These are phyloP conservation scores for Pythium oligandrum DNA, from an alignment of 352 stramenopile species.

Conservation along the genomic window DNA sequence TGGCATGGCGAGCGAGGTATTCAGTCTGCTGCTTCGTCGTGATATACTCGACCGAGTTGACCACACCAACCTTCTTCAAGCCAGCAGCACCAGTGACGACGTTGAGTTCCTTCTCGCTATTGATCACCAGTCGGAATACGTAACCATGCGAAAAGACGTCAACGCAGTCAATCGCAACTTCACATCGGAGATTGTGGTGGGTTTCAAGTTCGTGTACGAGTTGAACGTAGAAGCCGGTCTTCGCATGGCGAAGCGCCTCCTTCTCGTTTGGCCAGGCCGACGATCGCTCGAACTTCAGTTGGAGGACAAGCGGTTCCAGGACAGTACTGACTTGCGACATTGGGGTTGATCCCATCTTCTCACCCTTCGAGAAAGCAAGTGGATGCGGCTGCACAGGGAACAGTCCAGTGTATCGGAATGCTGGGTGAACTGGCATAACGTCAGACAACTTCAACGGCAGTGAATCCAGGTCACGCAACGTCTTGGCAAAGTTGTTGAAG, in stretches of 20 bases:
- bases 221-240: conserved; percentile 88
- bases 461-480: conserved; percentile 66
- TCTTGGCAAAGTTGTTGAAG: conserved; percentile 80
- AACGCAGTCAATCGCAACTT: conserved; percentile 64
- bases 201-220: conserved; percentile 78
- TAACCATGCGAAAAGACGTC: conserved; percentile 84
- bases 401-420: conserved; percentile 85
- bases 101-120: conserved; percentile 69
- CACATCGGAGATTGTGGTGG: conserved; percentile 51
- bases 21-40: conserved; percentile 51
- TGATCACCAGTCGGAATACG: conserved; percentile 78
- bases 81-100: conserved; percentile 56
- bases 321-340: conserved; percentile 69
- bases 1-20: conserved; percentile 65
- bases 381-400: conserved; percentile 81
- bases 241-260: conserved; percentile 71
- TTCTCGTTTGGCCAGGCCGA: conserved; percentile 84
- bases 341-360: conserved; percentile 44
- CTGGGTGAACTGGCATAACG: conserved; percentile 68
- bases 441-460: conserved; percentile 85
- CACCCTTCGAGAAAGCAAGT: conserved; percentile 73
- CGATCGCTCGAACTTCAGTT: conserved; percentile 82
- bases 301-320: conserved; percentile 62
- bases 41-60: conserved; percentile 62
- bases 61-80: conserved; percentile 48